A percentile compares a stretch with the other conserved stretches of the same genome.
Conservation (phyloP, 192 early-diverging fungal species). For the Rhizoclosmatium globosum region DNA sequence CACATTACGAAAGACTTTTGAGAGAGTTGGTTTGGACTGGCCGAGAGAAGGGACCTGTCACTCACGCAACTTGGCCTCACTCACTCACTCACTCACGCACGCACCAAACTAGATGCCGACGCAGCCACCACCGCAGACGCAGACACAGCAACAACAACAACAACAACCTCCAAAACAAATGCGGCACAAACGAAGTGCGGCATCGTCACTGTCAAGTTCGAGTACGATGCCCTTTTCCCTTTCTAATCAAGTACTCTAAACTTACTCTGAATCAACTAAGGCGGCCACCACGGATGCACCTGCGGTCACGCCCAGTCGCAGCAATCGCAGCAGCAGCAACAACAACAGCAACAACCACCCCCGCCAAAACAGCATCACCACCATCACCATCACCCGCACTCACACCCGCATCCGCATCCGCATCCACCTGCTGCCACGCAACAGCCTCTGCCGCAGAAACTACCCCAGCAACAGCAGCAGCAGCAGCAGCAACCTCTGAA, state of each 20-base stretch:
- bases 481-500: not conserved
- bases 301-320: constrained; percentile 7
- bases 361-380: not conserved
- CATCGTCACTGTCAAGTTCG: not conserved
- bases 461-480: constrained; percentile 4
- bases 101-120: not conserved
- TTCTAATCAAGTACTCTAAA: no score
- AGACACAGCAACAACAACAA: not conserved
- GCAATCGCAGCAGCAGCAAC: not conserved
- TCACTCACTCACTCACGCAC: not conserved
- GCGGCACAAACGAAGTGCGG: not conserved
- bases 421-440: not conserved
- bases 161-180: not conserved
- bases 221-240: not conserved
- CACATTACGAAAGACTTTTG: no score
- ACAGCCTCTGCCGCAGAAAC: not conserved
- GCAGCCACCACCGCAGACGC: not conserved
- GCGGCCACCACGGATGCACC: constrained; percentile 1
- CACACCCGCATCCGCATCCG: not conserved
- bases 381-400: constrained; percentile 14
- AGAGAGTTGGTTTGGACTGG: no score
- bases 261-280: no score
- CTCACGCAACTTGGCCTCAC: no score
- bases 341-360: not conserved
- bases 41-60: no score